Evolutionary conservation across 805 yeast genomes (phyloP).

Genomic region (Teunomyces atbi): DNA sequence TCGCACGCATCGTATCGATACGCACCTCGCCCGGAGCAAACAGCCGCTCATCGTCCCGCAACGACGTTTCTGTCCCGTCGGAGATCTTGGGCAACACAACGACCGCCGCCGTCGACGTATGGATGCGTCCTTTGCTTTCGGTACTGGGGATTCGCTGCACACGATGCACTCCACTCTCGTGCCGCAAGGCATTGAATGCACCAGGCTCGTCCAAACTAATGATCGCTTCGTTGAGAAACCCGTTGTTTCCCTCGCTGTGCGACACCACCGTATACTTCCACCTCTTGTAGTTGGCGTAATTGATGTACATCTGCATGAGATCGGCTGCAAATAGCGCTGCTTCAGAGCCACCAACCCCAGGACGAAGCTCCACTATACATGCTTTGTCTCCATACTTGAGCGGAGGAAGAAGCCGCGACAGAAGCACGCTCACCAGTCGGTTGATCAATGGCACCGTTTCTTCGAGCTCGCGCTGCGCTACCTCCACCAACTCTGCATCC

Average conservation of each 20-base stretch:
- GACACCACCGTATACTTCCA: constrained; percentile 72
- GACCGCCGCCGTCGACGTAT: constrained; percentile 95
- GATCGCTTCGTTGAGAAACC: constrained; percentile 74
- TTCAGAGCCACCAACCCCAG: constrained; percentile 96
- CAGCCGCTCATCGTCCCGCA: constrained; percentile 56
- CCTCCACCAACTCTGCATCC: constrained; percentile 45
- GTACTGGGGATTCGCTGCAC: constrained; percentile 94
- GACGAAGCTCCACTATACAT: constrained; percentile 80
- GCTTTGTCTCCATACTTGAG: constrained; percentile 74
- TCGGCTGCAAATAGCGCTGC: constrained; percentile 86
- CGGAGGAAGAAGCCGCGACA: constrained; percentile 66
- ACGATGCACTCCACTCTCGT: constrained; percentile 94
- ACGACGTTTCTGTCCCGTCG: constrained; percentile 49
- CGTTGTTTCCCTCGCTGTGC: constrained; percentile 53
- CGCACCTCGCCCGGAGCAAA: constrained; percentile 87
- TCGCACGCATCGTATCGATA: constrained; percentile 94
- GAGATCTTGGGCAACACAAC: constrained; percentile 84
- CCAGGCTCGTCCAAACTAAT: constrained; percentile 69
- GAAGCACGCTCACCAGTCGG: constrained; percentile 44
- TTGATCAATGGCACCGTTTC: constrained; percentile 45
- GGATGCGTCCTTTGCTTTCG: constrained; percentile 90
- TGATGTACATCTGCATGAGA: constrained; percentile 75
- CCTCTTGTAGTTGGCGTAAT: constrained; percentile 57
- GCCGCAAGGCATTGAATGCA: constrained; percentile 67
- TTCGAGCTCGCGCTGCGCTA: constrained; percentile 62